Conservation (phyloP, 805 yeast species). For the Candida krabiensis region DNA sequence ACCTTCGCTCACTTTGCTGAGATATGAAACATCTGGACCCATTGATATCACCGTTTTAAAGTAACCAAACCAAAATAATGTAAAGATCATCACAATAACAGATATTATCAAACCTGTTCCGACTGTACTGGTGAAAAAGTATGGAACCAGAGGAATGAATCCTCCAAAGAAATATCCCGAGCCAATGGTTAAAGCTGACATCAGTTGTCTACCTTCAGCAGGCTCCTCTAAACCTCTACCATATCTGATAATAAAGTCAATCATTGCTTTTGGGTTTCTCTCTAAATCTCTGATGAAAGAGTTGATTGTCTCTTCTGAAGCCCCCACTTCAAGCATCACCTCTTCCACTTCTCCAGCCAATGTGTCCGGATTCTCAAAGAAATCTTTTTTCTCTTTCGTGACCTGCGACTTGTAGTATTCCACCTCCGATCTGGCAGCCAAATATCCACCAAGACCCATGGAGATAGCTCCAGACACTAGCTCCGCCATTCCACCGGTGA, state of each 20-base stretch:
- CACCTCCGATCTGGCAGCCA: constrained; percentile 89
- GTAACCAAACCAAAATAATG: constrained; percentile 85
- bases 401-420: constrained; percentile 76
- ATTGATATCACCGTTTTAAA: constrained; percentile 81
- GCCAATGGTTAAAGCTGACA: constrained; percentile 89
- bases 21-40: constrained; percentile 68
- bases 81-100: constrained; percentile 77
- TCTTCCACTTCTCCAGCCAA: constrained; percentile 81
- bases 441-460: constrained; percentile 96
- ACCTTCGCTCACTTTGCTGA: constrained; percentile 72
- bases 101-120: constrained; percentile 74
- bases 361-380: constrained; percentile 62
- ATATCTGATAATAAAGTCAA: constrained; percentile 82
- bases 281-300: constrained; percentile 78
- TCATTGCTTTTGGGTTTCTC: constrained; percentile 71
- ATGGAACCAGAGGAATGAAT: constrained; percentile 85
- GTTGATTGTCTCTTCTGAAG: constrained; percentile 69
- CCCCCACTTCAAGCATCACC: constrained; percentile 71
- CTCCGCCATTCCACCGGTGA: constrained; percentile 98
- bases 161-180: constrained; percentile 89
- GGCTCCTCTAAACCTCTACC: constrained; percentile 97
- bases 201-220: constrained; percentile 84
- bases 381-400: constrained; percentile 64
- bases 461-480: constrained; percentile 95
- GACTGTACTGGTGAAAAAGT: constrained; percentile 78